phyloP scores from a whole-genome alignment of 1,284 basidiomycete species.

The Vanrija pseudolonga region DNA sequence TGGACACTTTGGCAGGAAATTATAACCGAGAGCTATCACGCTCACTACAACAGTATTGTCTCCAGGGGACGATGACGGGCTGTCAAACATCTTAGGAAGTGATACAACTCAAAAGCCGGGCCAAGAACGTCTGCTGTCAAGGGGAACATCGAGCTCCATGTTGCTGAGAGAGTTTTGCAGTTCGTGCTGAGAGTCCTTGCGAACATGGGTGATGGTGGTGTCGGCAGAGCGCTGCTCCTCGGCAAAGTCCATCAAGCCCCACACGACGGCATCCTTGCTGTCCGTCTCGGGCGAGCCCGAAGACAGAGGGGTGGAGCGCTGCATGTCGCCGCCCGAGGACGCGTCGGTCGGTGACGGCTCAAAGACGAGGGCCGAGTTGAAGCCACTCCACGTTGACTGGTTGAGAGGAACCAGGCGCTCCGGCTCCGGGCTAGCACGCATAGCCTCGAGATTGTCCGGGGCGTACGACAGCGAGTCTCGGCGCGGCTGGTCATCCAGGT shows the following conservation, averaged over 20 bases:
- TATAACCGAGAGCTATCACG: not conserved
- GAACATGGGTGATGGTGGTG: not conserved
- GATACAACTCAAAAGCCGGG: slow-evolving; percentile 1
- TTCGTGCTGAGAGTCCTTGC: slow-evolving; percentile 30
- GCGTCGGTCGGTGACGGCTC: slow-evolving; percentile 32
- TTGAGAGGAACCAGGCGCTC: slow-evolving; percentile 26
- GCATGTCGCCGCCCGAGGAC: slow-evolving; percentile 23
- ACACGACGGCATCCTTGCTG: slow-evolving; percentile 19
- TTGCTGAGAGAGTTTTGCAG: slow-evolving; percentile 30
- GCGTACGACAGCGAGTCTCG: slow-evolving; percentile 5
- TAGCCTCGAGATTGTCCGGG: slow-evolving; percentile 25
- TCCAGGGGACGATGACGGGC: too few relatives aligned
- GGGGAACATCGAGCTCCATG: slow-evolving; percentile 26
- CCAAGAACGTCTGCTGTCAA: slow-evolving; percentile 10
- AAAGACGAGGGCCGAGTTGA: slow-evolving; percentile 25
- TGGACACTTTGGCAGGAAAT: not conserved
- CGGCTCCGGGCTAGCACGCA: slow-evolving; percentile 36
- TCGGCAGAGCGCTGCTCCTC: slow-evolving; percentile 2
- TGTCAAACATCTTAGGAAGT: too few relatives aligned
- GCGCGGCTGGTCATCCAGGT: slow-evolving; percentile 1
- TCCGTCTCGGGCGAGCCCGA: slow-evolving; percentile 21
- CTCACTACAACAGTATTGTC: not conserved
- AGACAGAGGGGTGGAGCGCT: slow-evolving; percentile 23
- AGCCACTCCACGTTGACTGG: slow-evolving; percentile 12
- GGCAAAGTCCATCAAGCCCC: slow-evolving; percentile 15